phyloP scores from a whole-genome alignment of 83 land plant genomes.

The Thuja plicata region DNA sequence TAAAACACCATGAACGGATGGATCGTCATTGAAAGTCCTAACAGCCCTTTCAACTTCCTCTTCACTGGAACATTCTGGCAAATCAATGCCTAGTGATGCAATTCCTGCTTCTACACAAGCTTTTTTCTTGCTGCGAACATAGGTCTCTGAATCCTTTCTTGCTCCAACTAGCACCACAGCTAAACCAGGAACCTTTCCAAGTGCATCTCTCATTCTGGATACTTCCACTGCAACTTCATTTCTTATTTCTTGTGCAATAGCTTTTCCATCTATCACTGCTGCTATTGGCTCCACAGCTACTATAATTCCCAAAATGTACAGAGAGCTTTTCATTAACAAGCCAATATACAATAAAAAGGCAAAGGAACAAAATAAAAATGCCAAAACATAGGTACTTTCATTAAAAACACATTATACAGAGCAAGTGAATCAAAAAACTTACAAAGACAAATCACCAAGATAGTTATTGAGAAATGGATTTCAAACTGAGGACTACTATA shows the following conservation, averaged over 20 bases:
- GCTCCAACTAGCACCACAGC: constrained; percentile 93
- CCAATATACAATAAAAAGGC: not conserved
- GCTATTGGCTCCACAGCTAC: constrained; percentile 45
- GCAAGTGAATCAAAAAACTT: not conserved
- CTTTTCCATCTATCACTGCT: constrained; percentile 86
- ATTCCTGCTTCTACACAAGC: constrained; percentile 91
- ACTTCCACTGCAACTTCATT: constrained; percentile 75
- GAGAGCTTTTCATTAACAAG: not conserved
- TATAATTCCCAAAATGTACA: not conserved
- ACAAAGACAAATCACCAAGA: not conserved
- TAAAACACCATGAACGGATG: constrained; percentile 88
- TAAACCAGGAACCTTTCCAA: constrained; percentile 84
- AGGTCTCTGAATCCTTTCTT: constrained; percentile 91
- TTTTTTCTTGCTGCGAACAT: constrained; percentile 92
- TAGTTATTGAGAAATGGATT: not conserved
- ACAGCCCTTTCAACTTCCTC: constrained; percentile 74
- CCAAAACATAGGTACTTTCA: not conserved
- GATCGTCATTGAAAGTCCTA: constrained; percentile 69
- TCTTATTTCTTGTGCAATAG: constrained; percentile 73
- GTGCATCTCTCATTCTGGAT: constrained; percentile 66
- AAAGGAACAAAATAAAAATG: not conserved
- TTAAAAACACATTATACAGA: not conserved
- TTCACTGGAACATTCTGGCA: constrained; percentile 74
- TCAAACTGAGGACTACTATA: not conserved
- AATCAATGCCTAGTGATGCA: constrained; percentile 61